Percentiles rank a stretch among this genome's conserved stretches.
Conservation (phyloP, 768 basidiomycete species). For the Pilatotrama ljubarskyi region DNA sequence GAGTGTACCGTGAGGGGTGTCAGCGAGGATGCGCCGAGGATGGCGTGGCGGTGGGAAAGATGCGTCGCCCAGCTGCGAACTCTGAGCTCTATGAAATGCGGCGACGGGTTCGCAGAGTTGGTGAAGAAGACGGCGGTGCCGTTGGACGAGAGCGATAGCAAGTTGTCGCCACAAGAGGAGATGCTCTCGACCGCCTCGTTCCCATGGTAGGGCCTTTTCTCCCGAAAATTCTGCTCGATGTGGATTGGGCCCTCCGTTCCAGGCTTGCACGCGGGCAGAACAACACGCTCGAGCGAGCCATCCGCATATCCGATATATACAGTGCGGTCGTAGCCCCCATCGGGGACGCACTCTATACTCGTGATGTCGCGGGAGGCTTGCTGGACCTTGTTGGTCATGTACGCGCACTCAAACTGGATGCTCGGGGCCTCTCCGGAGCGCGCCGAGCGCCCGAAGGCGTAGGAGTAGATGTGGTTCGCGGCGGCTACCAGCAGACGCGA, state of each 20-base stretch:
- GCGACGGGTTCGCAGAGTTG: slow-evolving; percentile 27
- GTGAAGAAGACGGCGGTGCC: slow-evolving; percentile 48
- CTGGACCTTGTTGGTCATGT: slow-evolving; percentile 23
- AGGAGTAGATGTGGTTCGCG: slow-evolving; percentile 57
- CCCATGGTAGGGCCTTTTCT: slow-evolving; percentile 35
- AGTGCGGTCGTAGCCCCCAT: slow-evolving; percentile 28
- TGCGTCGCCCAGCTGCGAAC: slow-evolving; percentile 64
- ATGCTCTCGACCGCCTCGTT: slow-evolving; percentile 58
- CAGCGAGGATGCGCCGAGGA: slow-evolving; percentile 64
- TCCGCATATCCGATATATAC: slow-evolving; percentile 32
- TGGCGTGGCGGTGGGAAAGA: slow-evolving; percentile 59
- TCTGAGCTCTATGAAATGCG: slow-evolving; percentile 44
- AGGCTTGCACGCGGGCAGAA: slow-evolving; percentile 31
- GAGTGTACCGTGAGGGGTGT: slow-evolving; percentile 60
- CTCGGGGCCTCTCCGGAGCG: slow-evolving; percentile 17
- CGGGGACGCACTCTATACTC: slow-evolving; percentile 30
- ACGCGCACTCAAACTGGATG: slow-evolving; percentile 29
- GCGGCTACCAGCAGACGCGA: slow-evolving; percentile 63
- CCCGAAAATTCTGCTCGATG: slow-evolving; percentile 21
- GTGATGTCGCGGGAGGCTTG: slow-evolving; percentile 34
- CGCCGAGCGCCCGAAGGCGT: slow-evolving; percentile 41
- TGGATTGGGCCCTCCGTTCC: slow-evolving; percentile 15
- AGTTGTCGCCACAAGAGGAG: slow-evolving; percentile 41
- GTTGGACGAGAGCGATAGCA: slow-evolving; percentile 59
- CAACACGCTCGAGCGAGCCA: slow-evolving; percentile 43